A percentile compares a stretch with the other conserved stretches of the same genome.
These are phyloP conservation scores for Boletellus ananiceps DNA, from an alignment of 768 basidiomycete species.

Conservation along the genomic window DNA sequence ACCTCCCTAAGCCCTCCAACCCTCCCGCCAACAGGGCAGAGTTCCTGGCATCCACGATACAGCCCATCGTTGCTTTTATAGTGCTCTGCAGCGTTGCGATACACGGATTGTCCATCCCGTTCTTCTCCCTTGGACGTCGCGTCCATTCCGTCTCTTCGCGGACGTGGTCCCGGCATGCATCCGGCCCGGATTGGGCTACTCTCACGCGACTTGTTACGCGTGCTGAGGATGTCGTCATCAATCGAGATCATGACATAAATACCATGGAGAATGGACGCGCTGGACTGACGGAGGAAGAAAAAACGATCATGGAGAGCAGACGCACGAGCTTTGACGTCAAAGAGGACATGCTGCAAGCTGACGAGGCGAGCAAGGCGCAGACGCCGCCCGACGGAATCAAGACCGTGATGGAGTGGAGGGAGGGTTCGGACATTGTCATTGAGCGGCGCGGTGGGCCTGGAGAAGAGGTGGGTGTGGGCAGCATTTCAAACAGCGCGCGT, in stretches of 20 bases:
- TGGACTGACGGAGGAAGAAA: slow-evolving; percentile 27
- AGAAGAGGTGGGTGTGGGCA: slow-evolving; percentile 53
- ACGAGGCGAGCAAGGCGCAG: slow-evolving; percentile 30
- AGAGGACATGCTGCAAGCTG: slow-evolving; percentile 8
- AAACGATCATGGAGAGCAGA: slow-evolving; percentile 25
- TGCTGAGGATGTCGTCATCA: slow-evolving; percentile 78
- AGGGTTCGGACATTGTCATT: slow-evolving; percentile 62
- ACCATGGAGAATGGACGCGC: slow-evolving; percentile 49
- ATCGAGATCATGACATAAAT: slow-evolving; percentile 56
- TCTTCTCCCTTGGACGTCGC: slow-evolving; percentile 86
- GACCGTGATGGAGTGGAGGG: slow-evolving; percentile 54
- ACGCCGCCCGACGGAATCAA: slow-evolving; percentile 44
- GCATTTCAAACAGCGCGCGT: neutral
- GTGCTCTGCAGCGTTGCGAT: slow-evolving; percentile 86
- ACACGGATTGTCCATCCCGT: slow-evolving; percentile 90
- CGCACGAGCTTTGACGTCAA: slow-evolving; percentile 14
- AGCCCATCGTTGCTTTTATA: slow-evolving; percentile 93
- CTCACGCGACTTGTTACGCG: slow-evolving; percentile 67
- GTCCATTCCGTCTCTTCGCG: slow-evolving; percentile 78
- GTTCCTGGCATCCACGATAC: slow-evolving; percentile 68
- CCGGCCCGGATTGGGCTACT: slow-evolving; percentile 78
- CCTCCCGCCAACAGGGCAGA: slow-evolving; percentile 57
- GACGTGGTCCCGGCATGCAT: slow-evolving; percentile 81
- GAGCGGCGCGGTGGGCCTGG: slow-evolving; percentile 57
- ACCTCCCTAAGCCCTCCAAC: slow-evolving; percentile 44